Conservation (phyloP, 2,329 filamentous ascomycete genomes). For the Phoma sp. region DNA sequence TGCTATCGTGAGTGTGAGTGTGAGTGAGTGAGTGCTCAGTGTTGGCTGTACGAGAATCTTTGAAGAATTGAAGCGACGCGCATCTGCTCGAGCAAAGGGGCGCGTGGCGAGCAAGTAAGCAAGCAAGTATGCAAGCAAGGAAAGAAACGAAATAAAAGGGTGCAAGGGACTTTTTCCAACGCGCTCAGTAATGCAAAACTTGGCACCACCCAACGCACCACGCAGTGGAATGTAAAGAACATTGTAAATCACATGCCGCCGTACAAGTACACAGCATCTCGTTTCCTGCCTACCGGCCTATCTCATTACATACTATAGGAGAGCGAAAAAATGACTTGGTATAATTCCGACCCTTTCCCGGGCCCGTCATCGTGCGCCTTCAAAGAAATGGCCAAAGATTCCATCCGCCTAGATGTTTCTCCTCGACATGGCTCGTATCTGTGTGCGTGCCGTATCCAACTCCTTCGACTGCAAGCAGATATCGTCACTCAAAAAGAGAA, state of each 20-base stretch:
- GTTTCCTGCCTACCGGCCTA: too few relatives aligned
- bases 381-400: not conserved
- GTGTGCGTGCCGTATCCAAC: conserved; percentile 1
- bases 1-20: not conserved
- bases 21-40: too few relatives aligned
- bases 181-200: not conserved
- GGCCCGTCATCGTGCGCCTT: not conserved
- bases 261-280: conserved; percentile 9
- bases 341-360: not conserved
- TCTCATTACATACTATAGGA: not conserved
- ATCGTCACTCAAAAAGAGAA: not conserved
- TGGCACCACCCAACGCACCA: not conserved
- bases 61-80: too few relatives aligned
- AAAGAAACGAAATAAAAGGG: not conserved
- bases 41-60: too few relatives aligned
- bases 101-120: too few relatives aligned
- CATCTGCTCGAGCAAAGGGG: not conserved
- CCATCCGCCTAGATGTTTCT: conserved; percentile 6
- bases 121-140: not conserved
- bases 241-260: not conserved
- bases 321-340: not conserved
- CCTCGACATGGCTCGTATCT: not conserved
- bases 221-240: conserved; percentile 3
- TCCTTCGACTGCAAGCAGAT: not conserved
- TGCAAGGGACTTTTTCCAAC: too few relatives aligned